Evolutionary conservation across 441 rosid species (phyloP), one percentile per base, ranked within the genome.

Genomic region (Pelargonium fulgidum): DNA sequence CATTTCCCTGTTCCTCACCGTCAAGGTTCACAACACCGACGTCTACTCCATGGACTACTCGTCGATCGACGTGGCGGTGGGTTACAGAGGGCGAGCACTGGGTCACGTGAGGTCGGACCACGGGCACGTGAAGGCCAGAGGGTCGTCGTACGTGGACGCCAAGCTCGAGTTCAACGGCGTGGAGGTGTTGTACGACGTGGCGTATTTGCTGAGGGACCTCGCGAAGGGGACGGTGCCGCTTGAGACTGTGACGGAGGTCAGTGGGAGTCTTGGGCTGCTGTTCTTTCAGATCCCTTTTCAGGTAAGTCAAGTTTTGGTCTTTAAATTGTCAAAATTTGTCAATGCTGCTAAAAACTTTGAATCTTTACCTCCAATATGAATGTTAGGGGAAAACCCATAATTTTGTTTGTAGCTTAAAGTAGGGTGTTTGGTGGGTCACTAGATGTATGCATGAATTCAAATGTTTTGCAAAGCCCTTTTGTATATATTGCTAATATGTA

Each of bases 61-160:
- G 69, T 73, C 54, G 68, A 77, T 87, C 58, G 85, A 85, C 75
- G 85, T 87, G 56, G 75, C 75, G 13, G 64, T 85, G 2, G 78
- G 65, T 3, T 87, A 83, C 73, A 77, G 80, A 62, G 88, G 88
- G 75, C 81, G 76, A 73, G 73, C 70, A 76, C 76, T 85, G 54
- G 90, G 90, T 20, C 88, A 74, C 77, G 87, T 84, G 82, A 79
- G 67, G 66, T 81, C 85, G 4, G 66, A 80, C n/a, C 75, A 75
- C 0, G 90, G 88, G 0, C 92, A 76, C 67, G 86, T 87, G 70
- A 73, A 56, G 73, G 85, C 88, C 11, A 63, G 78, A 19, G 89
- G 87, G 41, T 80, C 82, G 68, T 83, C 90, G 42, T 79, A 70
- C 47, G 75, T 85, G 41, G 81, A 81, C 19, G 90, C 87, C 0